Evolutionary conservation across 306 rosid genomes (phyloP).

Genomic region (Luffa aegyptiaca): DNA sequence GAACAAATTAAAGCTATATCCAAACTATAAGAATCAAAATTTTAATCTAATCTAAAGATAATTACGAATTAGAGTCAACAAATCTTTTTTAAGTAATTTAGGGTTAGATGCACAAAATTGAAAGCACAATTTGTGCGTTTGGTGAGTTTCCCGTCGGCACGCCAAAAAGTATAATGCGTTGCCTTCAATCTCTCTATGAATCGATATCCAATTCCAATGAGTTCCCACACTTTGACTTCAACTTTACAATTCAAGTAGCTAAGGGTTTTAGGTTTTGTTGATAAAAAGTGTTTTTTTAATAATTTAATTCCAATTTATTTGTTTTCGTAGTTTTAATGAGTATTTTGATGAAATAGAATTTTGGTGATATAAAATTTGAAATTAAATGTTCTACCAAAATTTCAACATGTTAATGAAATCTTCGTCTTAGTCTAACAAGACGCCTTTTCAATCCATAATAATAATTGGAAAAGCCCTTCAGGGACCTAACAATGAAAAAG

Average conservation of each 20-base stretch:
- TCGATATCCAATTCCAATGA: not conserved
- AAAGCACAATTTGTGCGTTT: not conserved
- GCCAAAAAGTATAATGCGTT: not conserved
- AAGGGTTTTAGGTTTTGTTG: not conserved
- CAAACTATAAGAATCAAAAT: no score
- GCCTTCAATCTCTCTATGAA: not conserved
- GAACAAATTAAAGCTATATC: no score
- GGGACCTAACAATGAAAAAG: not conserved
- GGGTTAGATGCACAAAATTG: not conserved
- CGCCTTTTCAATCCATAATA: not conserved
- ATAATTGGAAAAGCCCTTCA: not conserved
- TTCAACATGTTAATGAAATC: not conserved
- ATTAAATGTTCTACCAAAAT: not conserved
- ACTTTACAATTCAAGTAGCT: not conserved
- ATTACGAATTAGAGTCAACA: not conserved
- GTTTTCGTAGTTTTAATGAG: not conserved
- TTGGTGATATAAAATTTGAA: not conserved
- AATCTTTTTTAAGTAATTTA: not conserved
- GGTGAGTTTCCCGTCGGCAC: not conserved
- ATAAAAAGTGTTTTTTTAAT: not conserved
- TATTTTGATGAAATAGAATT: not conserved
- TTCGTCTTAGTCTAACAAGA: not conserved
- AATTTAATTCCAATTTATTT: not conserved
- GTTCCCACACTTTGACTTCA: not conserved
- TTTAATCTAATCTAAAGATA: not conserved